phyloP scores from a whole-genome alignment of 2,329 filamentous ascomycete genomes.

The Nemania serpens region DNA sequence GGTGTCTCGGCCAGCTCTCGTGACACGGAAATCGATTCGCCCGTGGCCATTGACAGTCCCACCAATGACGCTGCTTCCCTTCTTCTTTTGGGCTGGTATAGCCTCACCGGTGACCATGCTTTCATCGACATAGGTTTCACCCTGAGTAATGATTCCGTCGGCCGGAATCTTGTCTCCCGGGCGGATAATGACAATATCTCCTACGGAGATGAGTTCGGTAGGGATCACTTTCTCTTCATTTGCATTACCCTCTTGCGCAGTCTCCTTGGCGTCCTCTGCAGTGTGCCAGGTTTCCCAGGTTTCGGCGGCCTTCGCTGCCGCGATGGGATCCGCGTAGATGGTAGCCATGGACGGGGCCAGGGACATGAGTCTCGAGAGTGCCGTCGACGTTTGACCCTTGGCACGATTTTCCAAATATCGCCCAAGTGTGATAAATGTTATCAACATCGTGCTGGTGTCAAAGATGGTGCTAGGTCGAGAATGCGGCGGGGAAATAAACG shows the following conservation, averaged over 20 bases:
- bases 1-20: constrained; percentile 89
- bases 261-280: constrained; percentile 52
- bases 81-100: constrained; percentile 89
- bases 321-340: constrained; percentile 93
- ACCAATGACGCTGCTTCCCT: constrained; percentile 80
- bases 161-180: constrained; percentile 97
- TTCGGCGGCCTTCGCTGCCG: constrained; percentile 87
- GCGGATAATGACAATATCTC: constrained; percentile 88
- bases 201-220: constrained; percentile 91
- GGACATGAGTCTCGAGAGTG: constrained; percentile 92
- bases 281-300: constrained; percentile 62
- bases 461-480: constrained; percentile 86
- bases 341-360: constrained; percentile 95
- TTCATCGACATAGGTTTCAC: constrained; percentile 93
- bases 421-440: constrained; percentile 91
- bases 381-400: constrained; percentile 95
- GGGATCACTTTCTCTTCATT: constrained; percentile 86
- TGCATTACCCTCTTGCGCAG: constrained; percentile 58
- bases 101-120: constrained; percentile 99
- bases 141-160: constrained; percentile 83
- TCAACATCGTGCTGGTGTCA: constrained; percentile 97
- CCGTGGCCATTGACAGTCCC: constrained; percentile 96
- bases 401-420: constrained; percentile 92
- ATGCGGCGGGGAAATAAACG: constrained; percentile 75
- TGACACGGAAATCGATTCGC: constrained; percentile 89